Percentiles rank a stretch among this genome's conserved stretches.
phyloP scores from a whole-genome alignment of 768 basidiomycete species.

The Lactarius indigo region DNA sequence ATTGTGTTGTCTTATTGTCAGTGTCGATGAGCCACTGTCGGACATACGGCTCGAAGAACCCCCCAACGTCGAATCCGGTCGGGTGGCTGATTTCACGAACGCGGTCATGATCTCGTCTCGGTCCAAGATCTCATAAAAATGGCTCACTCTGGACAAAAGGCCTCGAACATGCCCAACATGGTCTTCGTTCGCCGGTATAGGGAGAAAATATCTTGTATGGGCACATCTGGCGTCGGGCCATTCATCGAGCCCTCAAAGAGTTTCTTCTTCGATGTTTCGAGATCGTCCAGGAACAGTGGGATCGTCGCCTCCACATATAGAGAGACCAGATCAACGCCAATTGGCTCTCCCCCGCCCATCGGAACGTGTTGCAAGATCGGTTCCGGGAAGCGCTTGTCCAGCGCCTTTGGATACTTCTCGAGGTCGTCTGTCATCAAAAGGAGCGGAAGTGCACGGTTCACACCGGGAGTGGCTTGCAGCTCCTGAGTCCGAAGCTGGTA shows the following conservation, averaged over 20 bases:
- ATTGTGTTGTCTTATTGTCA: conserved; percentile 84
- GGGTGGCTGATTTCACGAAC: conserved; percentile 41
- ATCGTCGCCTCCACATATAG: conserved; percentile 65
- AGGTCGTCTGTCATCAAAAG: conserved; percentile 84
- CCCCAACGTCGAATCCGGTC: conserved; percentile 63
- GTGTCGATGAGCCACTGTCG: conserved; percentile 86
- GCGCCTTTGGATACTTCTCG: conserved; percentile 76
- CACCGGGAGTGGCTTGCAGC: conserved; percentile 65
- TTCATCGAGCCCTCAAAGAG: conserved; percentile 82
- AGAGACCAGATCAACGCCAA: conserved; percentile 63
- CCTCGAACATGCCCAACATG: conserved; percentile 72
- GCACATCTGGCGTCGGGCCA: conserved; percentile 81
- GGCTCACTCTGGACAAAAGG: conserved; percentile 76
- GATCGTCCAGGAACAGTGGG: conserved; percentile 62
- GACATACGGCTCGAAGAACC: conserved; percentile 86
- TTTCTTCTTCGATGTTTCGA: conserved; percentile 67
- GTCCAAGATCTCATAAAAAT: neutral
- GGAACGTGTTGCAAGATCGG: conserved; percentile 70
- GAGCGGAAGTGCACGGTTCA: conserved; percentile 77
- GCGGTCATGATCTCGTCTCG: conserved; percentile 1
- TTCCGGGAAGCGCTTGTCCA: conserved; percentile 85
- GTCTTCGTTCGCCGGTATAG: conserved; percentile 77
- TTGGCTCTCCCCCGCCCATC: neutral
- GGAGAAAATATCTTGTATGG: conserved; percentile 86
- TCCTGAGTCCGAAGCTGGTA: conserved; percentile 63